Conservation (phyloP, 192 early-diverging fungal species). For the Paraglomus occultum region DNA sequence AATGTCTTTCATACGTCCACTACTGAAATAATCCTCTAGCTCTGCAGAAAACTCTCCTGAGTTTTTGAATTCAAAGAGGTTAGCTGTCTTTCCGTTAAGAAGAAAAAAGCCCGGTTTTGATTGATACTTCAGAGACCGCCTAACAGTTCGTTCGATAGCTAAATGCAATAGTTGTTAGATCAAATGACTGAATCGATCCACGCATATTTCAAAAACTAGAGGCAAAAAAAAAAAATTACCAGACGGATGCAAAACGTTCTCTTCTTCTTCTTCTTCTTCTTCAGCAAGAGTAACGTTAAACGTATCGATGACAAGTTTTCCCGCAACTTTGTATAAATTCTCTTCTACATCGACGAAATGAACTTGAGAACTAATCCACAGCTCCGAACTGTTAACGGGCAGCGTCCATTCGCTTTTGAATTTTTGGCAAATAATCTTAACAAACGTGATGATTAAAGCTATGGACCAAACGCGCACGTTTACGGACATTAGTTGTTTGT, state of each 20-base stretch:
- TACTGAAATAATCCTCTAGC: slow-evolving; percentile 12
- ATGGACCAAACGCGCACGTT: neutral
- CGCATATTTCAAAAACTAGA: too few relatives aligned
- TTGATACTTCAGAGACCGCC: neutral
- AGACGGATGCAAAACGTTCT: too few relatives aligned
- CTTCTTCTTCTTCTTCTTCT: neutral
- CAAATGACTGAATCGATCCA: too few relatives aligned
- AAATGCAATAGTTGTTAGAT: too few relatives aligned
- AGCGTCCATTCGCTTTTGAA: slow-evolving; percentile 8
- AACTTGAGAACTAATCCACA: slow-evolving; percentile 12
- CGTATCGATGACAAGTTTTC: slow-evolving; percentile 7
- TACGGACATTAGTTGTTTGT: neutral
- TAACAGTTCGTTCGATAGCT: neutral
- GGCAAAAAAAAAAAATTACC: too few relatives aligned
- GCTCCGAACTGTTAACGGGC: neutral
- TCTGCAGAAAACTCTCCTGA: neutral
- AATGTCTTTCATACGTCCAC: neutral
- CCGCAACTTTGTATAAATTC: slow-evolving; percentile 5
- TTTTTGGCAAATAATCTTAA: slow-evolving; percentile 21
- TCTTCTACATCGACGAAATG: slow-evolving; percentile 15
- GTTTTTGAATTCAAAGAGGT: slow-evolving; percentile 7
- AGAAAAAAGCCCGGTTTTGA: neutral
- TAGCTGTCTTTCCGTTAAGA: neutral
- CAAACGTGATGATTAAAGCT: slow-evolving; percentile 5
- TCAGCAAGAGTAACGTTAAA: slow-evolving; percentile 4